Conservation (phyloP, 768 basidiomycete genomes). For the Lactarius hatsudake region DNA sequence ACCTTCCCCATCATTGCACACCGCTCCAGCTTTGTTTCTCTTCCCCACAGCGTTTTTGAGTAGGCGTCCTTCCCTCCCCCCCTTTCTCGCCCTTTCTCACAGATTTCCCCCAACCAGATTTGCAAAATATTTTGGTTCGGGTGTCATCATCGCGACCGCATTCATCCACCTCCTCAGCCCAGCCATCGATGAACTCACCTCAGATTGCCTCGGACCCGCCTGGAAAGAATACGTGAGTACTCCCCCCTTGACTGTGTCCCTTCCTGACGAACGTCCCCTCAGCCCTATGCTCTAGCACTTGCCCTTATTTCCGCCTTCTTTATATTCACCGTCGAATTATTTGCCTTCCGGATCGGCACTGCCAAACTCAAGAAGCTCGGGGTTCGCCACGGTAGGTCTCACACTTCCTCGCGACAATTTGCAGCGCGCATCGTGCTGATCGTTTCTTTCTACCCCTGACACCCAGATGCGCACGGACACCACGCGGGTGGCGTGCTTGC, state of each 20-base stretch:
- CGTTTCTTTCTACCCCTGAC: neutral
- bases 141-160: conserved; percentile 20
- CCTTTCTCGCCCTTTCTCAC: neutral
- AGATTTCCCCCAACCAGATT: neutral
- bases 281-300: conserved; percentile 83
- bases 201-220: conserved; percentile 60
- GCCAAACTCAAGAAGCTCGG: conserved; percentile 67
- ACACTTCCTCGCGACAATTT: neutral
- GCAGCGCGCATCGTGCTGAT: neutral
- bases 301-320: conserved; percentile 77
- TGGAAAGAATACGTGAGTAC: conserved; percentile 76
- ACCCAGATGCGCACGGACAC: conserved; percentile 66
- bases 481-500: conserved; percentile 55
- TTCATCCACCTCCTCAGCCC: conserved; percentile 47
- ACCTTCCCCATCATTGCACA: conserved; percentile 69
- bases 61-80: conserved; percentile 37
- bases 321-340: conserved; percentile 82
- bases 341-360: conserved; percentile 86
- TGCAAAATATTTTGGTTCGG: conserved; percentile 27
- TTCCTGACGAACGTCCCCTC: conserved; percentile 1
- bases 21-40: conserved; percentile 47
- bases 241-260: neutral
- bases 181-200: conserved; percentile 66
- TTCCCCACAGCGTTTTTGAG: conserved; percentile 70
- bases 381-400: conserved; percentile 51